A percentile compares a stretch with the other conserved stretches of the same genome.
phyloP scores from a whole-genome alignment of 225 moss, liverwort and hornwort genomes.

The Anthoceros angustus region DNA sequence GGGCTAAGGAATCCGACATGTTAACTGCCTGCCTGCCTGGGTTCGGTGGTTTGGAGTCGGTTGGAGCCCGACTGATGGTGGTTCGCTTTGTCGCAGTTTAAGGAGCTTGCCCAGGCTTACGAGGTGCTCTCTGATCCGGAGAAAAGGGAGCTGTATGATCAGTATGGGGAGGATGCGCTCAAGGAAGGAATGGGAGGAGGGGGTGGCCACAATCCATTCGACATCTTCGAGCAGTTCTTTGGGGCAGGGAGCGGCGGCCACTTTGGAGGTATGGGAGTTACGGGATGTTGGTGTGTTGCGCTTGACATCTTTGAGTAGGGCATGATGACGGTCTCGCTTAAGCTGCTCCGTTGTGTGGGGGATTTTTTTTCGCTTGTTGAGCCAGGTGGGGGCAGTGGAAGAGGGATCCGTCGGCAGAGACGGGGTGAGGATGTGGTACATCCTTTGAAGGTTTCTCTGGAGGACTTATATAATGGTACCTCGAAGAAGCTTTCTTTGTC shows the following conservation, averaged over 20 bases:
- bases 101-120: constrained; percentile 67
- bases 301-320: no score
- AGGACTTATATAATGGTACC: constrained; percentile 79
- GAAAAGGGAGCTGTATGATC: constrained; percentile 48
- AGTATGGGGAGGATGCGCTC: constrained; percentile 78
- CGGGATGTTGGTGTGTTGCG: no score
- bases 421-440: constrained; percentile 87
- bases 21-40: neutral
- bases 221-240: constrained; percentile 81
- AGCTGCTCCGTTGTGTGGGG: no score
- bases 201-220: constrained; percentile 71
- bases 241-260: constrained; percentile 36
- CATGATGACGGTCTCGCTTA: no score
- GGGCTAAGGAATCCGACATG: neutral
- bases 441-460: constrained; percentile 71
- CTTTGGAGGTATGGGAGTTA: constrained; percentile 42
- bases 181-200: constrained; percentile 89
- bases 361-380: no score
- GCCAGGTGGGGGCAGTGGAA: constrained; percentile 34
- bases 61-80: neutral
- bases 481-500: constrained; percentile 84
- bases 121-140: constrained; percentile 60
- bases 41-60: neutral
- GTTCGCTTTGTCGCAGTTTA: constrained; percentile 33
- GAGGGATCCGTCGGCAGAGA: constrained; percentile 60